phyloP scores from a whole-genome alignment of 306 rosid species.

The Leucaena leucocephala region DNA sequence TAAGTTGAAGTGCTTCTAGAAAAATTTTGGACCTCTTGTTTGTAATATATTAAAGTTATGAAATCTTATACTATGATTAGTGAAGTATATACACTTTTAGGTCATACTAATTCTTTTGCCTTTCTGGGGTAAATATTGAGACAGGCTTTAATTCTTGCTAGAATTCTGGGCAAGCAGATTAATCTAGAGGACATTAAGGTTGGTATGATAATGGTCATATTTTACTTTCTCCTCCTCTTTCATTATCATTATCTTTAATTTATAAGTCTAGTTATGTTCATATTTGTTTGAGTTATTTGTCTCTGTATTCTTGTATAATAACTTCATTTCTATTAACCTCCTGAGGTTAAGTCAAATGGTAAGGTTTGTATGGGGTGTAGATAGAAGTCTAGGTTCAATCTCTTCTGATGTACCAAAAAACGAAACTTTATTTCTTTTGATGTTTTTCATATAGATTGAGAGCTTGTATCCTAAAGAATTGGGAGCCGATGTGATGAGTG shows the following conservation, averaged over 20 bases:
- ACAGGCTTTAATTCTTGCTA: constrained; percentile 94
- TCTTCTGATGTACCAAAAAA: not conserved
- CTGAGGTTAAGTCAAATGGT: not conserved
- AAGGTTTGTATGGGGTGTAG: not conserved
- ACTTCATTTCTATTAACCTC: not conserved
- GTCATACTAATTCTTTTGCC: constrained; percentile 17
- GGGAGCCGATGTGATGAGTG: constrained; percentile 73
- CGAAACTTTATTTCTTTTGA: not conserved
- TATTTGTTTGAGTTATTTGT: not conserved
- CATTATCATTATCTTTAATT: not conserved
- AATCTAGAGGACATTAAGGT: constrained; percentile 80
- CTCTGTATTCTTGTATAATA: not conserved
- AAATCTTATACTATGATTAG: constrained; percentile 15
- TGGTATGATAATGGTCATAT: constrained; percentile 32
- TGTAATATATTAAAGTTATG: not conserved
- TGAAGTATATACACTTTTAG: not conserved
- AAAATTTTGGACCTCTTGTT: not conserved
- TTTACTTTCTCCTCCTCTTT: not conserved
- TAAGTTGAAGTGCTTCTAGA: not conserved
- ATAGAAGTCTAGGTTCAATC: not conserved
- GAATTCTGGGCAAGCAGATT: constrained; percentile 71
- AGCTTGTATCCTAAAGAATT: constrained; percentile 93
- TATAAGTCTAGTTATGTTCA: not conserved
- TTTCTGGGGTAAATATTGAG: constrained; percentile 26
- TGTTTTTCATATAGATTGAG: constrained; percentile 59